Evolutionary conservation across 345 rosid species (phyloP).

Genomic region (Crucihimalaya himalaica): DNA sequence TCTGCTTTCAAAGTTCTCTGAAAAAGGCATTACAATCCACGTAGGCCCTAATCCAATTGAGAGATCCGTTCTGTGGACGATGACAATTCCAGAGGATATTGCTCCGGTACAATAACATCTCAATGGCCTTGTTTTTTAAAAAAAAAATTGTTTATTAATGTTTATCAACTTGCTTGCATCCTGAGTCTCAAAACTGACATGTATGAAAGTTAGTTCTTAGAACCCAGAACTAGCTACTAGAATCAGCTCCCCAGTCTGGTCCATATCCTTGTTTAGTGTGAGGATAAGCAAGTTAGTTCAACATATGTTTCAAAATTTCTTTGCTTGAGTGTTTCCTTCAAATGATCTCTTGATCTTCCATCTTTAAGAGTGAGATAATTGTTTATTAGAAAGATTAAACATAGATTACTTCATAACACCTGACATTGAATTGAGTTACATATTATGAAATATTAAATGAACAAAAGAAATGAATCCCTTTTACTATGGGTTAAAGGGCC

Average conservation of each 20-base stretch:
- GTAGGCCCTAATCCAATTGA: constrained; percentile 75
- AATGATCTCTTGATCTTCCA: not conserved
- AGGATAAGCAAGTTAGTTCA: constrained; percentile 1
- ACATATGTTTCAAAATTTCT: constrained; percentile 15
- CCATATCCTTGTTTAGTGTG: constrained; percentile 2
- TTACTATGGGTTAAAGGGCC: not conserved
- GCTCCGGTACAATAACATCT: constrained; percentile 54
- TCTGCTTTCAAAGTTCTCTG: constrained; percentile 79
- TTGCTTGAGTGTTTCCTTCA: not conserved
- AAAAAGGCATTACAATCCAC: constrained; percentile 72
- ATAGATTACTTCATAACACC: not conserved
- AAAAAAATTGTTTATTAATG: not conserved
- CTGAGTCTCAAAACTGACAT: constrained; percentile 7
- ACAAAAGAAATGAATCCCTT: not conserved
- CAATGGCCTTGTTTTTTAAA: not conserved
- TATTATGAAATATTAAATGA: not conserved
- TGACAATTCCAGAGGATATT: constrained; percentile 73
- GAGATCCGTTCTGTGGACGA: constrained; percentile 85
- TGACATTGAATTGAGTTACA: not conserved
- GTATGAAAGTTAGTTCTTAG: constrained; percentile 7
- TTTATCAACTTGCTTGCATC: constrained; percentile 11
- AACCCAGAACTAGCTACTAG: constrained; percentile 11
- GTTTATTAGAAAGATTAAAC: not conserved
- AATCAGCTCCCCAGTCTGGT: not conserved
- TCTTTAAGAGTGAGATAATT: not conserved